Conservation (phyloP, 257 asterid species). For the Primulina huaijiensis region DNA sequence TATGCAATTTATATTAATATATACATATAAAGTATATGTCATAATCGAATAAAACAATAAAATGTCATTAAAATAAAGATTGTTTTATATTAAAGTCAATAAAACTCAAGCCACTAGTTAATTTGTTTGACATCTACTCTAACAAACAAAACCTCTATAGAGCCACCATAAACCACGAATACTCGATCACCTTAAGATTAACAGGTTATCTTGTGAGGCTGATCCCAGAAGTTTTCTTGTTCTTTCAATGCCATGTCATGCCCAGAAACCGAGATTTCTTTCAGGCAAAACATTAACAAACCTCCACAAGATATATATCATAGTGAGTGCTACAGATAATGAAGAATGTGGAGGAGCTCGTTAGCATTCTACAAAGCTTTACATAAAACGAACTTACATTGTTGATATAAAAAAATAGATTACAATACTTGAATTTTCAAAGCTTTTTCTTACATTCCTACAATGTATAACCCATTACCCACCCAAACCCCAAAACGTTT, state of each 20-base stretch:
- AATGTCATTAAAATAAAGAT: too few species aligned
- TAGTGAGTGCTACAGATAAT: constrained; percentile 53
- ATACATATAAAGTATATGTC: too few species aligned
- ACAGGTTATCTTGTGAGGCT: constrained; percentile 60
- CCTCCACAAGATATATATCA: constrained; percentile 43
- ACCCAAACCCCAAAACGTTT: neutral
- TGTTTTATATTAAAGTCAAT: too few species aligned
- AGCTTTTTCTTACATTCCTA: too few species aligned
- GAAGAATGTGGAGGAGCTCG: constrained; percentile 53
- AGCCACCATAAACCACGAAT: constrained; percentile 61
- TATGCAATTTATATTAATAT: too few species aligned
- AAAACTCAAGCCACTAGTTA: too few species aligned
- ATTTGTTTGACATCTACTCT: too few species aligned
- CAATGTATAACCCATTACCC: too few species aligned
- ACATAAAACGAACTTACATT: neutral
- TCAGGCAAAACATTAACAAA: constrained; percentile 57
- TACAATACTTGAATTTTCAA: too few species aligned
- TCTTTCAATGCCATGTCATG: constrained; percentile 55
- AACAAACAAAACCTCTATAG: constrained; percentile 55
- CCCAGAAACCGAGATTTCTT: constrained; percentile 51
- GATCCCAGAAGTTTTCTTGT: constrained; percentile 62
- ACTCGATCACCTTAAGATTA: constrained; percentile 44
- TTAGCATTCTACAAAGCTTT: neutral
- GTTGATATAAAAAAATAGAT: too few species aligned
- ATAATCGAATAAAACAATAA: too few species aligned